These are phyloP conservation scores for Microbotryomycetes sp. DNA, from an alignment of 1,284 basidiomycete species.

Conservation along the genomic window DNA sequence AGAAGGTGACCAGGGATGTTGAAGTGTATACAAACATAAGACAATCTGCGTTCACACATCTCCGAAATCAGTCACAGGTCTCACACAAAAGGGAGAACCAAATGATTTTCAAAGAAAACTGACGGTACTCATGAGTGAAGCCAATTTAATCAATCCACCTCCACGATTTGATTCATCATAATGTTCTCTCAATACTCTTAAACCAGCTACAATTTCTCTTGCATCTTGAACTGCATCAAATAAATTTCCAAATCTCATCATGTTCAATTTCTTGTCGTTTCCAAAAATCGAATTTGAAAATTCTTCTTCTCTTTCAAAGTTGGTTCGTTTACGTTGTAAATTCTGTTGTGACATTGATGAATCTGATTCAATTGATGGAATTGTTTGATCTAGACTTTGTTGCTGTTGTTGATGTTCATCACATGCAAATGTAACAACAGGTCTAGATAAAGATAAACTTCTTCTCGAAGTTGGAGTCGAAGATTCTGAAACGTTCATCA, in stretches of 20 bases:
- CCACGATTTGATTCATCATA: not conserved
- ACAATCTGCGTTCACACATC: too few relatives aligned
- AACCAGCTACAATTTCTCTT: not conserved
- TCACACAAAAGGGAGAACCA: too few relatives aligned
- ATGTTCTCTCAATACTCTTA: not conserved
- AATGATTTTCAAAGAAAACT: too few relatives aligned
- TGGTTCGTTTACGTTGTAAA: too few relatives aligned
- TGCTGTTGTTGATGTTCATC: too few relatives aligned
- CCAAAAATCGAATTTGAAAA: too few relatives aligned
- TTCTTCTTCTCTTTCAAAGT: too few relatives aligned
- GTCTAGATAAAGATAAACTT: not conserved
- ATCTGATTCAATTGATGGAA: too few relatives aligned
- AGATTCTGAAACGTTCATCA: not conserved
- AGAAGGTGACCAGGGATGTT: not conserved
- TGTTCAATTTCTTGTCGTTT: not conserved
- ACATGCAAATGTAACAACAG: not conserved
- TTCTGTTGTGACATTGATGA: too few relatives aligned
- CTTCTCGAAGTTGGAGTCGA: not conserved
- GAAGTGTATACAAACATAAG: not conserved
- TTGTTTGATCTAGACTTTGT: too few relatives aligned
- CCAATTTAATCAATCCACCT: not conserved
- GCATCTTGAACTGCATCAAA: not conserved
- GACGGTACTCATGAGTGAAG: not conserved
- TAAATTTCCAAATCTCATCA: not conserved
- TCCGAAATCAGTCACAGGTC: too few relatives aligned